These are phyloP conservation scores for Pseudonectria foliicola DNA, from an alignment of 2,329 filamentous ascomycete genomes.

Conservation along the genomic window DNA sequence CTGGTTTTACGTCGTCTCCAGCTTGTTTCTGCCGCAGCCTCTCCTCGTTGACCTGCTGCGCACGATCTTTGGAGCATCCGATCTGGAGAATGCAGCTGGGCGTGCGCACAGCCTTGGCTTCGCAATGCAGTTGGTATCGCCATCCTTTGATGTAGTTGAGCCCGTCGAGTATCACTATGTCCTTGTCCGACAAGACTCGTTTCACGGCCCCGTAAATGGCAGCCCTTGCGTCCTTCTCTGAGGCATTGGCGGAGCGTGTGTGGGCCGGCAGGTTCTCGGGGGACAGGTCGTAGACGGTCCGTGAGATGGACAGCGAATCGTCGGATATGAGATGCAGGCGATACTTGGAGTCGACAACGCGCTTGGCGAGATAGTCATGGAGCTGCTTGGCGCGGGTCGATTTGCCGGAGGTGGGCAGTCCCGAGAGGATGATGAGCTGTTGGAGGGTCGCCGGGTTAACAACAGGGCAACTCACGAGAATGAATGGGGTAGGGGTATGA, in stretches of 20 bases:
- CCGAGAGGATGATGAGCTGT: slow-evolving; percentile 61
- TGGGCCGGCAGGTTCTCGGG: slow-evolving; percentile 44
- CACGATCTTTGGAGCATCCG: slow-evolving; percentile 47
- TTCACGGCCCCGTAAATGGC: slow-evolving; percentile 72
- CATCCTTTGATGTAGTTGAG: slow-evolving; percentile 88
- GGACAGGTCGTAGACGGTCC: slow-evolving; percentile 63
- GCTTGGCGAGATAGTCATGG: slow-evolving; percentile 53
- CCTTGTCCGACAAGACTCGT: slow-evolving; percentile 61
- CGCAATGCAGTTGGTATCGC: slow-evolving; percentile 79
- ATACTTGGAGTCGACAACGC: slow-evolving; percentile 46
- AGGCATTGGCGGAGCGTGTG: slow-evolving; percentile 62
- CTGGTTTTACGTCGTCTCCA: slow-evolving; percentile 16
- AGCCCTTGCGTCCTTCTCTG: slow-evolving; percentile 77
- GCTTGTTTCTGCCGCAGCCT: slow-evolving; percentile 34
- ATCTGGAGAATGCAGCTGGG: slow-evolving; percentile 67
- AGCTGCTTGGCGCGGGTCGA: slow-evolving; percentile 61
- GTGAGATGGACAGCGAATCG: slow-evolving; percentile 60
- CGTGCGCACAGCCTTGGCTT: slow-evolving; percentile 72
- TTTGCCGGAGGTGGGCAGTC: slow-evolving; percentile 62
- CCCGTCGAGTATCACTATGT: slow-evolving; percentile 73
- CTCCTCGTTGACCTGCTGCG: slow-evolving; percentile 52
- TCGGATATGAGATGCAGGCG: slow-evolving; percentile 70
- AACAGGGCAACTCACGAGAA: not conserved
- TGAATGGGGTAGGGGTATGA: not conserved
- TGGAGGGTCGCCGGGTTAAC: not conserved